Evolutionary conservation across 2,329 filamentous ascomycete genomes (phyloP).

Genomic region (Ceratocystis cacaofunesta): DNA sequence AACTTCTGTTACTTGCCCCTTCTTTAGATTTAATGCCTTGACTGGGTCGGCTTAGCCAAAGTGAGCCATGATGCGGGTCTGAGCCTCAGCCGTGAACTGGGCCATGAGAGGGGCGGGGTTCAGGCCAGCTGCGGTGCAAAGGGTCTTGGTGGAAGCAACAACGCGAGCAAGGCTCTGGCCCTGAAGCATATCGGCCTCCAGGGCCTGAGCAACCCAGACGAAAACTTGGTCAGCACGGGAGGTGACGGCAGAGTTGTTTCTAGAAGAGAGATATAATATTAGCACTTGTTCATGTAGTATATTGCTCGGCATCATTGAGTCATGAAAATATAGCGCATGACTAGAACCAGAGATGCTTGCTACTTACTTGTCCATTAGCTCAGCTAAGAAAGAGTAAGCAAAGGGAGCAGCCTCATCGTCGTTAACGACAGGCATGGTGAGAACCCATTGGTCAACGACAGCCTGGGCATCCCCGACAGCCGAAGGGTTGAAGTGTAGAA

Average conservation of each 20-base stretch:
- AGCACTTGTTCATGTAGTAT: neutral
- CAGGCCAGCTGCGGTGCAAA: conserved; percentile 58
- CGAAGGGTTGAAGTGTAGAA: conserved; percentile 73
- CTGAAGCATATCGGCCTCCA: conserved; percentile 80
- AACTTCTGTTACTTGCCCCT: conserved; percentile 5
- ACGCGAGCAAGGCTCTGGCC: conserved; percentile 68
- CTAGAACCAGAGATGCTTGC: conserved; percentile 21
- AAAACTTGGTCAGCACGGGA: conserved; percentile 70
- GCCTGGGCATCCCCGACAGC: conserved; percentile 64
- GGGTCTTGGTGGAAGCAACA: conserved; percentile 59
- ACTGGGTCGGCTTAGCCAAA: conserved; percentile 43
- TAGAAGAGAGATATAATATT: conserved; percentile 26
- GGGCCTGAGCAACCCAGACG: conserved; percentile 67
- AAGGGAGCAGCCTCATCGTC: conserved; percentile 96
- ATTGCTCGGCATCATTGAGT: neutral
- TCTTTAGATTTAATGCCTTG: neutral
- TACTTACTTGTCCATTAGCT: conserved; percentile 84
- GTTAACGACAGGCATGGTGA: conserved; percentile 80
- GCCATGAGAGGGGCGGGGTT: conserved; percentile 63
- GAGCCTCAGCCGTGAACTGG: conserved; percentile 63
- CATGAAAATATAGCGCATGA: neutral
- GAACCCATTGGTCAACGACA: conserved; percentile 72
- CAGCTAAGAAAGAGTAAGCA: conserved; percentile 79
- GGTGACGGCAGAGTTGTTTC: conserved; percentile 72
- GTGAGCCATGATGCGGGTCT: conserved; percentile 63